These are phyloP conservation scores for Scedosporium boydii DNA, from an alignment of 2,329 filamentous ascomycete genomes.

Conservation along the genomic window DNA sequence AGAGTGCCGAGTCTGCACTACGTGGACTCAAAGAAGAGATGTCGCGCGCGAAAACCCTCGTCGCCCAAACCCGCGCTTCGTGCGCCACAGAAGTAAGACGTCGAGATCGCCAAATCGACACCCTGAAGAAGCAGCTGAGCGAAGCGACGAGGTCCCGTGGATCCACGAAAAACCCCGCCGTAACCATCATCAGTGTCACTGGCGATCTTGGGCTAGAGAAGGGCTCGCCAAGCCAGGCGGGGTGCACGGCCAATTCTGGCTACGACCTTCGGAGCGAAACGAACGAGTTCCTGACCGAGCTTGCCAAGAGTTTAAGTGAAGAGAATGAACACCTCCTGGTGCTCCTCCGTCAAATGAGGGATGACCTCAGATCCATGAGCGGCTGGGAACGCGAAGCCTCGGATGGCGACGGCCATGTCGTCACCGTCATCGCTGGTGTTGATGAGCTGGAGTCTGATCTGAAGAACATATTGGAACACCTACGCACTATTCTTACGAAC, in stretches of 20 bases:
- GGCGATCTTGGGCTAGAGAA: constrained; percentile 43
- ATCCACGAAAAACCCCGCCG: constrained; percentile 40
- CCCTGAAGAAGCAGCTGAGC: constrained; percentile 75
- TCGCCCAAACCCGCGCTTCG: constrained; percentile 74
- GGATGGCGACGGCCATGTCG: constrained; percentile 17
- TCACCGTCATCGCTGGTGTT: constrained; percentile 28
- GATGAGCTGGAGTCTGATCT: constrained; percentile 68
- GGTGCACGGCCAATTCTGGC: constrained; percentile 26
- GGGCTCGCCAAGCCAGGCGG: constrained; percentile 19
- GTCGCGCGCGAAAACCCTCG: constrained; percentile 64
- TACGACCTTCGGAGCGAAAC: constrained; percentile 77
- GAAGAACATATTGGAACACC: constrained; percentile 67
- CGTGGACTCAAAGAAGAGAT: constrained; percentile 79
- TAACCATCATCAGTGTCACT: constrained; percentile 48
- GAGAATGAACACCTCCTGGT: constrained; percentile 79
- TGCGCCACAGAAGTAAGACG: constrained; percentile 89
- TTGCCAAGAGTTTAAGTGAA: constrained; percentile 75
- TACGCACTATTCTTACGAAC: constrained; percentile 80
- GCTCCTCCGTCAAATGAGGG: constrained; percentile 61
- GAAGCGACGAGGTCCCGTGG: constrained; percentile 58
- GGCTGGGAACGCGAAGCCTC: constrained; percentile 34
- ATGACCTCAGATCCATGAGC: constrained; percentile 61
- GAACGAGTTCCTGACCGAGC: constrained; percentile 77
- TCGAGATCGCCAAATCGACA: constrained; percentile 79
- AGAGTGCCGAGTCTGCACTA: constrained; percentile 62